These are phyloP conservation scores for Fonsecaea nubica DNA, from an alignment of 2,329 filamentous ascomycete species.

Conservation along the genomic window DNA sequence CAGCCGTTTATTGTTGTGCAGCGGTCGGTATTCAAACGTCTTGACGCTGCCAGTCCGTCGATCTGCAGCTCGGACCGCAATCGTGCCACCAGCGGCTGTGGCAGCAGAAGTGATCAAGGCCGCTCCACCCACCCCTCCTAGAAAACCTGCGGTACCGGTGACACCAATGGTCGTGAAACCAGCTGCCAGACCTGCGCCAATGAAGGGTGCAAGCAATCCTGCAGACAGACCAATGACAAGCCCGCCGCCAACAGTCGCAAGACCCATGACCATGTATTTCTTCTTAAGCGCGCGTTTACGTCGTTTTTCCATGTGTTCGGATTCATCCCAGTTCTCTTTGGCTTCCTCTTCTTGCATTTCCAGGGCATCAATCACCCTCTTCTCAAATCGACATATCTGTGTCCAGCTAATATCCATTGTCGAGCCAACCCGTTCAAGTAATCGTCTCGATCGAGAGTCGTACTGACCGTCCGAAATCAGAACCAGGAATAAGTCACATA, in stretches of 20 bases:
- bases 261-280: conserved; percentile 91
- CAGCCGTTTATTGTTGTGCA: conserved; percentile 97
- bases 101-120: conserved; percentile 92
- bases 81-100: conserved; percentile 82
- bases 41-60: conserved; percentile 88
- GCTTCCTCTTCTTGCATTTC: conserved; percentile 96
- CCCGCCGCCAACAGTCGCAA: conserved; percentile 93
- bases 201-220: conserved; percentile 87
- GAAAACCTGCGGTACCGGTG: conserved; percentile 83
- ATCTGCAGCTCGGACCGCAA: conserved; percentile 84
- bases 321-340: conserved; percentile 97
- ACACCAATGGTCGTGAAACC: conserved; percentile 96
- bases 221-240: conserved; percentile 95
- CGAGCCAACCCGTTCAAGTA: conserved; percentile 82
- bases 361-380: conserved; percentile 91
- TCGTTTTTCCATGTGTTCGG: conserved; percentile 87
- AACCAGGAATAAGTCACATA: conserved; percentile 93
- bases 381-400: conserved; percentile 96
- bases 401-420: conserved; percentile 84
- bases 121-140: conserved; percentile 89
- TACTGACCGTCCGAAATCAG: conserved; percentile 97
- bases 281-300: conserved; percentile 81
- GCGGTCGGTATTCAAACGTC: conserved; percentile 93
- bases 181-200: conserved; percentile 89
- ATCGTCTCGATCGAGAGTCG: conserved; percentile 81